Evolutionary conservation across 805 yeast genomes (phyloP).

Genomic region (Ogataea thermomethanolica): DNA sequence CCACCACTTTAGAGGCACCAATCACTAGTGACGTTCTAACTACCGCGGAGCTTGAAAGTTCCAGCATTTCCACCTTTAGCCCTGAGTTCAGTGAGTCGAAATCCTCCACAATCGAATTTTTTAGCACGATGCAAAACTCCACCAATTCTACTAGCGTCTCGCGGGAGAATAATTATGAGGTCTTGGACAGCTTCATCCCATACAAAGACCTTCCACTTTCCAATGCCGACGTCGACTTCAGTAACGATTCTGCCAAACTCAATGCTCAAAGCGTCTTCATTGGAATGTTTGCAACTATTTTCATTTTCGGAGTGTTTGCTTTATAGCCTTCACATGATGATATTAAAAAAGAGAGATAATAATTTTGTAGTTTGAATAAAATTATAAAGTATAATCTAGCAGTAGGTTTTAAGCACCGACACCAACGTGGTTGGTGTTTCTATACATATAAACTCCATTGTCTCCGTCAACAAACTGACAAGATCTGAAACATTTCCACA

Average conservation of each 20-base stretch:
- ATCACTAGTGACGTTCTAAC: background rate
- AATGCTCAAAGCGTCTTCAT: conserved; percentile 10
- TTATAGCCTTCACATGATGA: conserved; percentile 2
- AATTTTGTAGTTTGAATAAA: conserved; percentile 5
- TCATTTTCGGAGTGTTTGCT: conserved; percentile 19
- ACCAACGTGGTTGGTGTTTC: conserved; percentile 52
- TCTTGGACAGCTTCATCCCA: conserved; percentile 17
- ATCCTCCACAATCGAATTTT: background rate
- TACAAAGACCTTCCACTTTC: conserved; percentile 24
- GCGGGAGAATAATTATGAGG: conserved; percentile 2
- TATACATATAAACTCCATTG: conserved; percentile 62
- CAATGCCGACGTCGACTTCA: conserved; percentile 18
- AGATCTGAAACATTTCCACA: conserved; percentile 56
- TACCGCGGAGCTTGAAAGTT: background rate
- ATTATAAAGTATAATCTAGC: background rate
- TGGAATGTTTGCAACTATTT: conserved; percentile 13
- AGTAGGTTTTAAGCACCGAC: conserved; percentile 26
- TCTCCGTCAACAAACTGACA: conserved; percentile 74
- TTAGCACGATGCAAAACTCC: conserved; percentile 1
- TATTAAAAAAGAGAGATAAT: conserved; percentile 3
- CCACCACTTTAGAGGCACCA: background rate
- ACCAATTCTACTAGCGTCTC: conserved; percentile 5
- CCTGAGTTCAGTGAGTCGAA: background rate
- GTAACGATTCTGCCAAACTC: conserved; percentile 18
- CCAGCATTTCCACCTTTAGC: background rate